Percentiles rank a stretch among this genome's conserved stretches.
These are phyloP conservation scores for Plasmodium inui DNA, from an alignment of 169 alveolate species.

Conservation along the genomic window DNA sequence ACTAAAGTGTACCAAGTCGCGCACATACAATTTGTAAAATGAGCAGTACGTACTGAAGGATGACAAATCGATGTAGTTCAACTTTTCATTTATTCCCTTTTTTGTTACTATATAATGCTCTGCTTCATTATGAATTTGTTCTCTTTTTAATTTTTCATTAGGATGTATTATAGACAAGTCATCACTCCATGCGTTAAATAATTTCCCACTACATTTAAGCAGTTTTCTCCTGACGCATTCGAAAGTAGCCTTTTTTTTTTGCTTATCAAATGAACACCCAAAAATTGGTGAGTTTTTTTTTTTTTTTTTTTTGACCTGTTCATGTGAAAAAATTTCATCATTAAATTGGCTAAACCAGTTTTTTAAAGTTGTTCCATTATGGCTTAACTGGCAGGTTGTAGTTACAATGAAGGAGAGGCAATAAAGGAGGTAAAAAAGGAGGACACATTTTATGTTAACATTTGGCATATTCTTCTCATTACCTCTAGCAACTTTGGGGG, in stretches of 20 bases:
- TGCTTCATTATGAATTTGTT: conserved; percentile 35
- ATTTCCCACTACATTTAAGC: conserved; percentile 44
- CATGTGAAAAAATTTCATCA: conserved; percentile 13
- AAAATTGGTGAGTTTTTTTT: neutral
- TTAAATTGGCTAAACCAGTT: conserved; percentile 4
- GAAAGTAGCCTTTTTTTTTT: conserved; percentile 39
- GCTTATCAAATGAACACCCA: conserved; percentile 9
- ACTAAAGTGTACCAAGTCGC: conserved; percentile 24
- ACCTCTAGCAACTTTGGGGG: neutral
- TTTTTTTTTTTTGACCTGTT: conserved; percentile 11
- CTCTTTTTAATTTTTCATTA: conserved; percentile 33
- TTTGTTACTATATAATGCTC: conserved; percentile 8
- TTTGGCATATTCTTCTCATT: conserved; percentile 15
- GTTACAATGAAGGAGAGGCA: conserved; percentile 12
- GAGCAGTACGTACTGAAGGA: conserved; percentile 53
- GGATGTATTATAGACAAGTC: conserved; percentile 30
- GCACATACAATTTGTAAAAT: conserved; percentile 56
- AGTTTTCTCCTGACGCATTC: conserved; percentile 39
- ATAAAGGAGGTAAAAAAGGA: conserved; percentile 11
- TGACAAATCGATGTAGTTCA: conserved; percentile 65
- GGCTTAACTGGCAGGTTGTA: neutral
- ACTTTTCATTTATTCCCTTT: neutral
- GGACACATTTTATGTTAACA: conserved; percentile 7
- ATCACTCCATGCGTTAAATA: conserved; percentile 53
- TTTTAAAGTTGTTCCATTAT: conserved; percentile 13